Evolutionary conservation across 495 filamentous ascomycete species (phyloP), one percentile per base, ranked within the genome.

Genomic region (Penicillium psychrofluorescens): DNA sequence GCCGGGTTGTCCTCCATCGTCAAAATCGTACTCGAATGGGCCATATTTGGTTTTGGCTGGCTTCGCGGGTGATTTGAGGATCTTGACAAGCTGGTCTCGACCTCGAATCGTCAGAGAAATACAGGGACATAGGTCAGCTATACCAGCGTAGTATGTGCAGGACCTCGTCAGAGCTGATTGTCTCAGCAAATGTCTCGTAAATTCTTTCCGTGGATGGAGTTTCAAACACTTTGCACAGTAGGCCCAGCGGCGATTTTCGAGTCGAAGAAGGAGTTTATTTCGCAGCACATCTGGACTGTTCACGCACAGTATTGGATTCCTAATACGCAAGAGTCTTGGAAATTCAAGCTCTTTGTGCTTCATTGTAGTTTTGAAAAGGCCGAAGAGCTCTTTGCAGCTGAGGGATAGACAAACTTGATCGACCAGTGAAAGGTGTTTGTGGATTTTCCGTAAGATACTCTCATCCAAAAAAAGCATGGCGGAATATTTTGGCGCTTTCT

Each of bases 141-240:
- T 48, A 28, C 49, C 49, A 28, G 49, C 41, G 15, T 43, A 44
- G 14, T 41, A 7, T 40, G 43, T 11, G 31, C 46, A 54, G 6
- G 39, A 22, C 13, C 51, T 40, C 29, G 38, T 15, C 12, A 44
- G 16, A 29, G 43, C 12, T 43, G 42, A 13, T 33, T 31, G 2
- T 36, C 15, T 33, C n/a, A 41, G 40, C 15, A 27, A 30, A 41
- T n/a, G 6, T 37, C 27, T 38, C 11, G 35, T 15, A 37, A 54
- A 50, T 38, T 50, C 47, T 36, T 46, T 41, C 13, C 51, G 32
- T 46, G 46, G 51, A 45, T 54, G 51, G 29, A 54, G 51, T 33
- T 38, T 54, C 36, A 54, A 35, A 27, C 51, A 54, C 8, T 39
- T 32, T 6, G 38, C 32, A 34, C 51, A 54, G 35, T 50, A 54